A percentile compares a stretch with the other conserved stretches of the same genome.
These are phyloP conservation scores for Citropsis articulata DNA, from an alignment of 345 rosid species.

Conservation along the genomic window DNA sequence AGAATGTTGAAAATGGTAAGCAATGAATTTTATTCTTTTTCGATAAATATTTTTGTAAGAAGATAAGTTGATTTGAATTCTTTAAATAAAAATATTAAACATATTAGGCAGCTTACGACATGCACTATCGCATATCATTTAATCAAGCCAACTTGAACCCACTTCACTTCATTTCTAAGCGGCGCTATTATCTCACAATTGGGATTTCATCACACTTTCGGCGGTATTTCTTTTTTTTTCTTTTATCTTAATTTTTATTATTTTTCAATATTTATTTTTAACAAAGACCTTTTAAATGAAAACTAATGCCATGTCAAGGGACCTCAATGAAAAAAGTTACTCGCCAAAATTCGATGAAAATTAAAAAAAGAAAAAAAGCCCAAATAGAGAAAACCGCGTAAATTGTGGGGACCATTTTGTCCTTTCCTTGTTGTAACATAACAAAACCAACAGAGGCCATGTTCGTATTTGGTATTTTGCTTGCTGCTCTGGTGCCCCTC, in stretches of 20 bases:
- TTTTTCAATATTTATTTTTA: too few relatives aligned
- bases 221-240: neutral
- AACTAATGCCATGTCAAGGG: neutral
- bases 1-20: too few relatives aligned
- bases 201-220: neutral
- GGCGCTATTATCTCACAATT: neutral
- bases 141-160: constrained; percentile 3
- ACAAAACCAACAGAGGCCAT: neutral
- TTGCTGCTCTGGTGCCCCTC: neutral
- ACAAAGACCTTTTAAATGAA: neutral
- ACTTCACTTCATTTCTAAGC: constrained; percentile 8
- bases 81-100: too few relatives aligned
- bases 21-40: too few relatives aligned
- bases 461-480: neutral
- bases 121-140: too few relatives aligned
- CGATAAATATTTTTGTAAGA: neutral
- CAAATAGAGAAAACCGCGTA: constrained; percentile 2
- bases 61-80: neutral
- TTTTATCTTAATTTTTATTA: too few relatives aligned
- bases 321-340: neutral
- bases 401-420: constrained; percentile 13
- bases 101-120: neutral
- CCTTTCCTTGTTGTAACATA: neutral
- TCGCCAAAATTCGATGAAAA: neutral
- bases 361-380: too few relatives aligned